Evolutionary conservation across 371 early-diverging fungal genomes (phyloP).

Genomic region (Fennellomyces sp.): DNA sequence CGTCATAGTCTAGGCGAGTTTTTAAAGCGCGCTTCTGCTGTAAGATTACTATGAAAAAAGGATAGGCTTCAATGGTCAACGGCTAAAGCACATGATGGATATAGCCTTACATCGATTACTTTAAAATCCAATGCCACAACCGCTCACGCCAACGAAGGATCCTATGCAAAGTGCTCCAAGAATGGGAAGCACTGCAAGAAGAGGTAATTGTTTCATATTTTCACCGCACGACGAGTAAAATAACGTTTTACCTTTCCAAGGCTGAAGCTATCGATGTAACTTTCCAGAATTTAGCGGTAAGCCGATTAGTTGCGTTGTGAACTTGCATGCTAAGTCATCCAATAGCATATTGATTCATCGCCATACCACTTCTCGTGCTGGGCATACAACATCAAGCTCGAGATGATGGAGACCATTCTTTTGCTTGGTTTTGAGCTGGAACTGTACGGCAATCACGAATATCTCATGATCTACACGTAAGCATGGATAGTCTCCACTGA

Average conservation of each 20-base stretch:
- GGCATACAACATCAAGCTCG: slow-evolving; percentile 71
- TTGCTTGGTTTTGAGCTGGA: slow-evolving; percentile 74
- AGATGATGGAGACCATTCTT: slow-evolving; percentile 61
- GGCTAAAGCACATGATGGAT: neutral
- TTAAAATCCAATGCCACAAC: slow-evolving; percentile 73
- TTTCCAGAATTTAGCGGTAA: slow-evolving; percentile 22
- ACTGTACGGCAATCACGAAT: slow-evolving; percentile 70
- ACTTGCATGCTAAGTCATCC: neutral
- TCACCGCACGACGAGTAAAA: neutral
- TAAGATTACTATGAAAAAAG: slow-evolving; percentile 9
- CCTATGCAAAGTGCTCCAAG: slow-evolving; percentile 57
- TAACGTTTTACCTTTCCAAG: neutral
- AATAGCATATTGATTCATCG: neutral
- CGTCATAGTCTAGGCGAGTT: slow-evolving; percentile 21
- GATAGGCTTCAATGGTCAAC: too few species aligned
- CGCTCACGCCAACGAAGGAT: slow-evolving; percentile 71
- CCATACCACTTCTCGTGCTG: slow-evolving; percentile 74
- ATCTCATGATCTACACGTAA: slow-evolving; percentile 70
- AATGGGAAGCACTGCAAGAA: slow-evolving; percentile 72
- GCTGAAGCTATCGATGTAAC: slow-evolving; percentile 32
- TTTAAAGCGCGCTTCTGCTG: slow-evolving; percentile 39
- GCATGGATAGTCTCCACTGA: slow-evolving; percentile 13
- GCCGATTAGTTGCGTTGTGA: neutral
- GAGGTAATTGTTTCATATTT: slow-evolving; percentile 25
- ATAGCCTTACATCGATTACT: slow-evolving; percentile 58